Conservation (phyloP, 2,329 filamentous ascomycete species). For the Diaporthe ilicicola region DNA sequence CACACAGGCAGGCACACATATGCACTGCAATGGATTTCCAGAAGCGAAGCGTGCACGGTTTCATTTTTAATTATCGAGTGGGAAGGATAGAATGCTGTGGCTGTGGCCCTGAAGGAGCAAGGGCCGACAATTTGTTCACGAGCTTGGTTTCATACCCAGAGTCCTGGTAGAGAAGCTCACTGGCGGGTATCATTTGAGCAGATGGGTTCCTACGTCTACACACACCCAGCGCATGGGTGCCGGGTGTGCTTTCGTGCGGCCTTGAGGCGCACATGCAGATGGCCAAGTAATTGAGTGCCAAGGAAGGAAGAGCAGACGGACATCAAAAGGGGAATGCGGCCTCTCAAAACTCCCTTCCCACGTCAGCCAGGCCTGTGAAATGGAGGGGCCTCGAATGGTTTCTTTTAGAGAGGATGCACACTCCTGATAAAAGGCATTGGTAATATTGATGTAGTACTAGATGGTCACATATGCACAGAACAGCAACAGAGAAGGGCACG, state of each 20-base stretch:
- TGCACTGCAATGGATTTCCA: not conserved
- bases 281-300: no score
- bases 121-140: not conserved
- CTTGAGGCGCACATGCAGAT: no score
- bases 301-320: not conserved
- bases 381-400: not conserved
- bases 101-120: not conserved
- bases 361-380: not conserved
- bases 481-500: not conserved
- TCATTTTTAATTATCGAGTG: not conserved
- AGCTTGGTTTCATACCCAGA: not conserved
- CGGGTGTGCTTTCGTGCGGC: not conserved
- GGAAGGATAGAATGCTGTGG: not conserved
- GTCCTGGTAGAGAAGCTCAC: not conserved
- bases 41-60: constrained; percentile 2
- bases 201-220: not conserved
- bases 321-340: not conserved
- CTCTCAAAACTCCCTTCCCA: no score
- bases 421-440: not conserved
- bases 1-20: not conserved
- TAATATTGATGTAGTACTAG: not conserved
- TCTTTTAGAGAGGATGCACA: not conserved
- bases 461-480: no score
- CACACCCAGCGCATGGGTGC: not conserved
- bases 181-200: not conserved